Percentiles rank a stretch among this genome's conserved stretches.
phyloP scores from a whole-genome alignment of 2,329 filamentous ascomycete genomes.

The Diaporthe nobilis region DNA sequence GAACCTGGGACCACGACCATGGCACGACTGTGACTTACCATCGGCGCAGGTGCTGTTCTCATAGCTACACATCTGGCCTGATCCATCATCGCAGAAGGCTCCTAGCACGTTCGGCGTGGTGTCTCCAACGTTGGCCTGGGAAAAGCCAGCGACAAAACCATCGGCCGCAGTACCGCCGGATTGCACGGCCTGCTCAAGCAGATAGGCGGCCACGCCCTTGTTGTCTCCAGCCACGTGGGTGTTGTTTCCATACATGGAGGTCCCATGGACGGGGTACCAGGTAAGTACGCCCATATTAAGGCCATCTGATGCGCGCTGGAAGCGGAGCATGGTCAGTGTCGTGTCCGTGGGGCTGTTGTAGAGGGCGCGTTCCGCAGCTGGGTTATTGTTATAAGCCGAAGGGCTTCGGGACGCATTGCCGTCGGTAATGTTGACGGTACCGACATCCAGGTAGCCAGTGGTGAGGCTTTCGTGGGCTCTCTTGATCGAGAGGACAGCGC shows the following conservation, averaged over 20 bases:
- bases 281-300: slow-evolving; percentile 86
- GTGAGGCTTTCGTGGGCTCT: slow-evolving; percentile 80
- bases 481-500: slow-evolving; percentile 83
- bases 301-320: slow-evolving; percentile 78
- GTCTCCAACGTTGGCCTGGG: slow-evolving; percentile 91
- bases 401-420: slow-evolving; percentile 89
- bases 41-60: slow-evolving; percentile 84
- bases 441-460: slow-evolving; percentile 77
- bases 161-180: slow-evolving; percentile 67
- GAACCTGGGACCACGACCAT: slow-evolving; percentile 78
- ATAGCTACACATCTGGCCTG: slow-evolving; percentile 76
- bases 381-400: slow-evolving; percentile 88
- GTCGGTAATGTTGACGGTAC: slow-evolving; percentile 71
- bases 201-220: slow-evolving; percentile 88
- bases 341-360: slow-evolving; percentile 79
- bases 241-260: slow-evolving; percentile 91
- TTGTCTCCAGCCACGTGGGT: slow-evolving; percentile 92
- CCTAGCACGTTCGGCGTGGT: slow-evolving; percentile 88
- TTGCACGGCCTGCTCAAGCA: slow-evolving; percentile 81
- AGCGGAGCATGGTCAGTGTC: slow-evolving; percentile 82
- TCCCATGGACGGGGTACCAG: slow-evolving; percentile 93
- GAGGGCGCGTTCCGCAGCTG: slow-evolving; percentile 76
- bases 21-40: slow-evolving; percentile 76
- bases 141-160: slow-evolving; percentile 89
- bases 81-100: slow-evolving; percentile 88